Evolutionary conservation across 768 basidiomycete species (phyloP), one percentile per base, ranked within the genome.

Genomic region (Pleurotus giganteus): DNA sequence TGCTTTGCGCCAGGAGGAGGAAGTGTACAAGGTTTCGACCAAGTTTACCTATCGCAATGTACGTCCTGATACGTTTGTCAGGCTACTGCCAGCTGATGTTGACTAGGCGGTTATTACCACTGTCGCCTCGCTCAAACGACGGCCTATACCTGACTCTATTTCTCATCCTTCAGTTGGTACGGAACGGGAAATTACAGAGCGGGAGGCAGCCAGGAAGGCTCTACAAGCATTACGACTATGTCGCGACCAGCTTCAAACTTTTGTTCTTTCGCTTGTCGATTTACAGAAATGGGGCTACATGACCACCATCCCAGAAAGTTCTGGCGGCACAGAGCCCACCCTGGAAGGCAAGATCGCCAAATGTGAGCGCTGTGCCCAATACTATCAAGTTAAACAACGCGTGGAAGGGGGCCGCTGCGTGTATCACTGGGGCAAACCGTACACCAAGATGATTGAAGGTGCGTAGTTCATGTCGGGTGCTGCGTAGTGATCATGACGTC

Each of bases 1-100:
- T 70, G 85, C 94, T 3, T 77, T 93, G 8, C 80, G 73, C 46
- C 92, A 96, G 63, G 94, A 96, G 63, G 80, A 82, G 29, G 86
- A 92, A 56, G 77, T 93, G 0, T 94, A 93, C 69, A 75, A 74
- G 23, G 84, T 82, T 57, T 82, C 88, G 0, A 86, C 77, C 50
- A 92, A 90, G 68, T 66, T 82, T 44, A 91, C 91, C 0, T 96
- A 96, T 69, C 88, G 91, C 47, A 88, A 89, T 72, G 91, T 90
- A 64, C 58, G 82, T 63, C 13, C 32, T 27, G 37, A 31, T 24
- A 29, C 4, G 41, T 15, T 39, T 34, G n/a, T 8, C 34, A 12
- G 32, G 5, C 44, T 50, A 19, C 8, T 32, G 42, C 29, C 44
- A 27, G 45, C 32, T 53, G 24, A 50, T 37, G 50, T 57, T 65